phyloP scores from a whole-genome alignment of 2,329 filamentous ascomycete genomes.

The Fusarium oxysporum region DNA sequence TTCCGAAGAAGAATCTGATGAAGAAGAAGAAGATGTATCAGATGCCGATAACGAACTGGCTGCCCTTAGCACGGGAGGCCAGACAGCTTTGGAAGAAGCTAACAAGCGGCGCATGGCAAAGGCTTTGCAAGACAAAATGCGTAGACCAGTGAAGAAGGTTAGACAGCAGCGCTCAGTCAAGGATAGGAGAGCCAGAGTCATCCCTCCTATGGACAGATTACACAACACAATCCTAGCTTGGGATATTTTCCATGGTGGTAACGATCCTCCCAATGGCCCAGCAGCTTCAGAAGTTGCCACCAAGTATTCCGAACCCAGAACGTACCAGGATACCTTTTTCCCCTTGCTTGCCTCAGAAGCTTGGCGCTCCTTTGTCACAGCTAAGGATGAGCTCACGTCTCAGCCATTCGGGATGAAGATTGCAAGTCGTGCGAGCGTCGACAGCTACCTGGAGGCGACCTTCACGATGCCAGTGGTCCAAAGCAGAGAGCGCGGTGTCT shows the following conservation, averaged over 20 bases:
- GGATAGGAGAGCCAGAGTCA: constrained; percentile 92
- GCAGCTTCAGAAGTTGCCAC: constrained; percentile 82
- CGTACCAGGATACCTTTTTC: constrained; percentile 91
- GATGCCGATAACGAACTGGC: constrained; percentile 64
- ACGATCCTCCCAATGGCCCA: constrained; percentile 82
- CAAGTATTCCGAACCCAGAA: constrained; percentile 78
- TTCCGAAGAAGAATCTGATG: constrained; percentile 79
- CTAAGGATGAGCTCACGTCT: constrained; percentile 85
- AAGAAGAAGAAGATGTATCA: constrained; percentile 69
- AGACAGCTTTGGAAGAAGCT: constrained; percentile 62
- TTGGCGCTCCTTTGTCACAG: constrained; percentile 92
- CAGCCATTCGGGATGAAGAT: constrained; percentile 90
- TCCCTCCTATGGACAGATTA: constrained; percentile 86
- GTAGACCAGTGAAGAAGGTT: constrained; percentile 84
- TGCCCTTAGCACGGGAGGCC: constrained; percentile 60
- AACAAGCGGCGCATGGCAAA: constrained; percentile 56
- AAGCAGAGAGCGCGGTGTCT: constrained; percentile 77
- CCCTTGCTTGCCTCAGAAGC: constrained; percentile 92
- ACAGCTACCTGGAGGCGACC: constrained; percentile 92
- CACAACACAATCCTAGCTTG: constrained; percentile 90
- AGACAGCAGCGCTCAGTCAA: constrained; percentile 85
- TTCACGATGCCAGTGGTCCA: constrained; percentile 79
- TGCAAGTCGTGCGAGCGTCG: constrained; percentile 87
- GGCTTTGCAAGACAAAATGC: constrained; percentile 66
- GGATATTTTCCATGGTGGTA: constrained; percentile 93